Evolutionary conservation across 331 rosid genomes (phyloP).

Genomic region (Saraca asoca): DNA sequence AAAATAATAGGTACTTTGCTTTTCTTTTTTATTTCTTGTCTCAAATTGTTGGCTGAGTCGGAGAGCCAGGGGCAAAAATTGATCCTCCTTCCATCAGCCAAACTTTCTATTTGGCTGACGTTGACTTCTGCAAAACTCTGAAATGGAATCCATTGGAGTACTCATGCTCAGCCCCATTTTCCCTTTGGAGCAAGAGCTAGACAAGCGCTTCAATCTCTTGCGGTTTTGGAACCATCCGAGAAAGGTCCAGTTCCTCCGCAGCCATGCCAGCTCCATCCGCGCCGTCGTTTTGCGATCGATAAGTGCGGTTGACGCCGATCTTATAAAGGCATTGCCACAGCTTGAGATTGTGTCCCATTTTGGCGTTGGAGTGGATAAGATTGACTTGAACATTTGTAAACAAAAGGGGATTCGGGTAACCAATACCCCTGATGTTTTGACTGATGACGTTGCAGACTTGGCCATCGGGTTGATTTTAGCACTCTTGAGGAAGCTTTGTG

Average conservation of each 20-base stretch:
- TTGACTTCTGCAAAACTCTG: too few species aligned
- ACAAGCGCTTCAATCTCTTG: too few species aligned
- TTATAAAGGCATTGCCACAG: slow-evolving; percentile 53
- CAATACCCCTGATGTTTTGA: slow-evolving; percentile 70
- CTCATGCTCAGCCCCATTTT: too few species aligned
- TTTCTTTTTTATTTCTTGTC: too few species aligned
- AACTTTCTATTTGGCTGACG: too few species aligned
- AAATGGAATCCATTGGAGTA: too few species aligned
- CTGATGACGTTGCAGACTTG: slow-evolving; percentile 68
- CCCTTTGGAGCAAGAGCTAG: too few species aligned
- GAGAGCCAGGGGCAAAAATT: too few species aligned
- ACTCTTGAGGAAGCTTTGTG: slow-evolving; percentile 48
- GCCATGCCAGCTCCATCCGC: slow-evolving; percentile 41
- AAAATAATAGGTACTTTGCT: too few species aligned
- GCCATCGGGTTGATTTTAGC: slow-evolving; percentile 61
- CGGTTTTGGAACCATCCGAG: slow-evolving; percentile 47
- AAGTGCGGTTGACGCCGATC: slow-evolving; percentile 52
- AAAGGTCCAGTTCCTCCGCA: slow-evolving; percentile 20
- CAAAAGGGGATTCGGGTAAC: slow-evolving; percentile 54
- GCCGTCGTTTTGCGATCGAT: slow-evolving; percentile 48
- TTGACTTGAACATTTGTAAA: slow-evolving; percentile 50
- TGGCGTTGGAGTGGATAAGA: slow-evolving; percentile 72
- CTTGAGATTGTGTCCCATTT: slow-evolving; percentile 57
- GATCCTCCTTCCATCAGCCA: too few species aligned
- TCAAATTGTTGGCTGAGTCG: too few species aligned